These are phyloP conservation scores for Helicocarpus griseus DNA, from an alignment of 2,329 filamentous ascomycete genomes.

Conservation along the genomic window DNA sequence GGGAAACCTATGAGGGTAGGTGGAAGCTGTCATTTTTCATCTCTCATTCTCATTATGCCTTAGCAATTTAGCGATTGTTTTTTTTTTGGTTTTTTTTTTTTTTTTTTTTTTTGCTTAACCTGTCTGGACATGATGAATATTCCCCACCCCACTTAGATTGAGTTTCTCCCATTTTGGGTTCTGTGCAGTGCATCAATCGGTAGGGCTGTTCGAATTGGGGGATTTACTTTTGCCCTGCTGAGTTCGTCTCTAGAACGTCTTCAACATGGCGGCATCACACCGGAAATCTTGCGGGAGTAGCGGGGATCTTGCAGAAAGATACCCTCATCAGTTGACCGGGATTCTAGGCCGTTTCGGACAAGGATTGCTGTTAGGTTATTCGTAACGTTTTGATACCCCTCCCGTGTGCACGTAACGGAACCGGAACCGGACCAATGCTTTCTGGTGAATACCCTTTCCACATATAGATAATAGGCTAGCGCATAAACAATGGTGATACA, in stretches of 20 bases:
- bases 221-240: neutral
- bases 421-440: neutral
- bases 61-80: neutral
- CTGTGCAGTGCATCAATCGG: neutral
- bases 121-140: neutral
- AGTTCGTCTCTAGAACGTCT: too few relatives aligned
- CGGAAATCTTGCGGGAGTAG: too few relatives aligned
- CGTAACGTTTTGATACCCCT: neutral
- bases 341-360: neutral
- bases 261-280: too few relatives aligned
- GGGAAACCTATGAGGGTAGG: constrained; percentile 15
- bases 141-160: neutral
- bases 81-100: neutral
- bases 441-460: neutral
- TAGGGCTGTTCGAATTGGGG: neutral
- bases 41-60: too few relatives aligned
- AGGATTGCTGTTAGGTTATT: neutral
- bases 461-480: neutral
- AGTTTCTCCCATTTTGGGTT: neutral
- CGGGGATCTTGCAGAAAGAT: too few relatives aligned
- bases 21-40: neutral
- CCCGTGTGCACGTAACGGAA: neutral
- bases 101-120: neutral
- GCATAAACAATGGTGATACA: neutral
- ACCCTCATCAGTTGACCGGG: neutral